Evolutionary conservation across 345 rosid genomes (phyloP).

Genomic region (Punica granatum): DNA sequence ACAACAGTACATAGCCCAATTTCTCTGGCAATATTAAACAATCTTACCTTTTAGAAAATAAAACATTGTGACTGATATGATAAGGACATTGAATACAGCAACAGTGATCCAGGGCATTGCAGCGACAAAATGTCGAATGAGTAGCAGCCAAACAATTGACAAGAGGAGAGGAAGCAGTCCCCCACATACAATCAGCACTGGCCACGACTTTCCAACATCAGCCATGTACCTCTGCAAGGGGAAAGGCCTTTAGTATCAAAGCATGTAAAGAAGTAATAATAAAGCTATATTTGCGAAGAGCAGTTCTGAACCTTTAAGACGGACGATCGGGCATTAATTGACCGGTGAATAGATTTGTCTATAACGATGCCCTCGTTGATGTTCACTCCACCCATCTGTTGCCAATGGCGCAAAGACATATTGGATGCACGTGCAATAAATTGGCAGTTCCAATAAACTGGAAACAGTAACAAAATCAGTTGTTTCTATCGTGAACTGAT

Average conservation of each 20-base stretch:
- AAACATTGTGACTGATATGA: slow-evolving; percentile 74
- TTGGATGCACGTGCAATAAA: slow-evolving; percentile 84
- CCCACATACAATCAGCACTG: slow-evolving; percentile 89
- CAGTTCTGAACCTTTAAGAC: slow-evolving; percentile 67
- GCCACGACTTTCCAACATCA: slow-evolving; percentile 96
- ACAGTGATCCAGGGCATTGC: slow-evolving; percentile 99
- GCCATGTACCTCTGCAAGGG: slow-evolving; percentile 82
- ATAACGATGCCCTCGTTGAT: slow-evolving; percentile 76
- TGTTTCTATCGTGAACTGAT: background rate
- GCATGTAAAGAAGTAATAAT: background rate
- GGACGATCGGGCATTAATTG: slow-evolving; percentile 74
- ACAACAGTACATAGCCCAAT: background rate
- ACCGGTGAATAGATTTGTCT: slow-evolving; percentile 73
- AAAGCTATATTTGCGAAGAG: background rate
- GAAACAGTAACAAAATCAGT: background rate
- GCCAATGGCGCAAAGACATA: slow-evolving; percentile 77
- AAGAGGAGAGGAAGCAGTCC: slow-evolving; percentile 82
- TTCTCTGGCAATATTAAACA: background rate
- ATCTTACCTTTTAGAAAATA: slow-evolving; percentile 78
- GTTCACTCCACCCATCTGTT: slow-evolving; percentile 84
- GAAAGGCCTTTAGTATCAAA: background rate
- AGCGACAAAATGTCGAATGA: slow-evolving; percentile 85
- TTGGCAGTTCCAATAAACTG: slow-evolving; percentile 98
- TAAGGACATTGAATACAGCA: slow-evolving; percentile 67
- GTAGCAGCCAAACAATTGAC: slow-evolving; percentile 84